Evolutionary conservation across 148 eudicot species (phyloP), one percentile per base, ranked within the genome.

Genomic region (Diospyros kaki): DNA sequence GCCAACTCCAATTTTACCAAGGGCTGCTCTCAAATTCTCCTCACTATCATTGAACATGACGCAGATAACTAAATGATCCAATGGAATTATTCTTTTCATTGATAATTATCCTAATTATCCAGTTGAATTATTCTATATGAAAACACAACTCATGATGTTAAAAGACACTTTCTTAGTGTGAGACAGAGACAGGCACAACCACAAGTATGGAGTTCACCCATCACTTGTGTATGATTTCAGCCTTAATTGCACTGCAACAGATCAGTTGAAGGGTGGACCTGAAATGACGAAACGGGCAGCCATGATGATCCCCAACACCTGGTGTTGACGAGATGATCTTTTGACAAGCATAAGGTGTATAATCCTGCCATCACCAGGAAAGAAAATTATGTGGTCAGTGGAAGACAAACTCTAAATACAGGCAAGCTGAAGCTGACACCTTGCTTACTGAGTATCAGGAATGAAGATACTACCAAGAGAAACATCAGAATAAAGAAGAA

Each of bases 221-320:
- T 28, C 28, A 28, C 28, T 28, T 28, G 28, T 28, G 28, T 0
- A 28, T 28, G 28, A 28, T 0, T 0, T 28, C 28, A 28, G 28
- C 28, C 28, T 28, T 28, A 28, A 28, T 28, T 64, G 48, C 46
- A 64, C 28, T 11, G 10, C 51, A 74, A 64, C 64, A 54, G 10
- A 63, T 62, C 40, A 18, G 28, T 42, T 67, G 48, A 56, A 50
- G 17, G 69, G 58, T 74, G 72, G 44, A 96, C 99, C 97, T 96
- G 90, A 96, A 96, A 83, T 96, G 98, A n/a, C 98, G 97, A 83
- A 87, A 96, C 13, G 99, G 99, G 68, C 99, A 96, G 53, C 99
- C 99, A 82, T 96, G 99, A 74, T 91, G 93, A 85, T 96, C 99
- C 65, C 99, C 99, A 77, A 88, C 95, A 76, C 98, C 88, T 14